Conservation (phyloP, 352 stramenopile genomes). For the Phytophthora podocarpi region DNA sequence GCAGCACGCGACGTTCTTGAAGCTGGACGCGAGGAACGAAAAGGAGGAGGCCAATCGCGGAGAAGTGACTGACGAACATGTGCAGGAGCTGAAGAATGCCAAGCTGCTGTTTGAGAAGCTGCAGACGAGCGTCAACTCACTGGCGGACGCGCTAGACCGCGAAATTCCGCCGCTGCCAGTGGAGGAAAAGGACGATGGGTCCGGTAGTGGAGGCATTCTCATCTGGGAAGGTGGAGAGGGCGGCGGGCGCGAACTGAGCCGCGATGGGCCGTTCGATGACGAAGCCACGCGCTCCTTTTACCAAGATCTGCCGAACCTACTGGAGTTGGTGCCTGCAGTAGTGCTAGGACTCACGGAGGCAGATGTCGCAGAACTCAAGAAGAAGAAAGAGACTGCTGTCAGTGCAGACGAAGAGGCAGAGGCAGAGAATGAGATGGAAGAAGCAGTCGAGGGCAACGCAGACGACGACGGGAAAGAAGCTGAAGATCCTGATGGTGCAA, state of each 20-base stretch:
- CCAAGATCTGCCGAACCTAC: slow-evolving; percentile 95
- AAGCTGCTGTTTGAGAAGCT: slow-evolving; percentile 88
- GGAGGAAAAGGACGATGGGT: slow-evolving; percentile 64
- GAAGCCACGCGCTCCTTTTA: slow-evolving; percentile 97
- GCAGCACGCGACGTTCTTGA: slow-evolving; percentile 90
- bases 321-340: slow-evolving; percentile 94
- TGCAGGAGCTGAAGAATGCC: slow-evolving; percentile 72
- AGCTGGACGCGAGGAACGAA: slow-evolving; percentile 94
- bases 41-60: slow-evolving; percentile 88
- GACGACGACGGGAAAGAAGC: slow-evolving; percentile 51
- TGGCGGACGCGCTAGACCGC: slow-evolving; percentile 80
- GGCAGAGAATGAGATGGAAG: slow-evolving; percentile 28
- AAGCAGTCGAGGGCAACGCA: slow-evolving; percentile 37
- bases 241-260: slow-evolving; percentile 64
- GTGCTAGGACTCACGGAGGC: slow-evolving; percentile 92
- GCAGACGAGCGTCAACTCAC: slow-evolving; percentile 79
- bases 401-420: slow-evolving; percentile 51
- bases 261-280: slow-evolving; percentile 94
- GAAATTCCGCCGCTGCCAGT: slow-evolving; percentile 73
- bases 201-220: slow-evolving; percentile 47
- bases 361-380: slow-evolving; percentile 86
- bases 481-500: slow-evolving; percentile 12
- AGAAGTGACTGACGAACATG: slow-evolving; percentile 75
- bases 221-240: slow-evolving; percentile 81
- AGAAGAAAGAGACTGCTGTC: slow-evolving; percentile 68